A percentile compares a stretch with the other conserved stretches of the same genome.
Evolutionary conservation across 2,329 filamentous ascomycete genomes (phyloP).

Genomic region (Botrytis hyacinthi): DNA sequence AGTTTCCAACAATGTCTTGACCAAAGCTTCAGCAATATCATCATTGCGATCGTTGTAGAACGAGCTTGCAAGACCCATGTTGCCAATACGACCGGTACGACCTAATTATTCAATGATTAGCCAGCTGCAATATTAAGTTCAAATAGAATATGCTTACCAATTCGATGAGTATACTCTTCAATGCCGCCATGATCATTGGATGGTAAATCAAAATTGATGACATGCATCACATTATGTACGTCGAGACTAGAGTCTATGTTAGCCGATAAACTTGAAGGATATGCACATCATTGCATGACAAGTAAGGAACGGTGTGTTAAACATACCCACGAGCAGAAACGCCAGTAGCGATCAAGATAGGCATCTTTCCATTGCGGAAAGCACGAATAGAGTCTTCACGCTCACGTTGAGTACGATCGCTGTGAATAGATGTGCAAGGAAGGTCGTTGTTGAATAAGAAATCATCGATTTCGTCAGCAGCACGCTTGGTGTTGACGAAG

Average conservation of each 20-base stretch:
- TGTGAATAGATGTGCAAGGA: constrained; percentile 85
- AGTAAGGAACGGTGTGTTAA: too few species aligned
- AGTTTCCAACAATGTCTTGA: constrained; percentile 78
- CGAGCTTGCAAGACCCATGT: constrained; percentile 79
- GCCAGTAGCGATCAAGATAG: constrained; percentile 83
- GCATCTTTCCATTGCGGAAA: constrained; percentile 72
- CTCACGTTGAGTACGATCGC: constrained; percentile 82
- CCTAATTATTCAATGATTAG: constrained; percentile 48
- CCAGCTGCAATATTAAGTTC: background rate
- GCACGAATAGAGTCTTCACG: constrained; percentile 87
- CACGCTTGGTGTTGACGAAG: constrained; percentile 80
- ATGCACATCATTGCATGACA: background rate
- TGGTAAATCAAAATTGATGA: constrained; percentile 92
- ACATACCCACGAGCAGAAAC: constrained; percentile 72
- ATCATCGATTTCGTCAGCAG: constrained; percentile 83
- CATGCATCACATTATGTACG: constrained; percentile 80
- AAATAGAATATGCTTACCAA: constrained; percentile 57
- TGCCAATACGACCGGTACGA: constrained; percentile 90
- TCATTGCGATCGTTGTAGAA: constrained; percentile 82
- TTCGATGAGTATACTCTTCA: constrained; percentile 89
- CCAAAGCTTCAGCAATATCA: constrained; percentile 68
- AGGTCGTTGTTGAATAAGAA: constrained; percentile 76
- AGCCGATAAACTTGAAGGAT: background rate
- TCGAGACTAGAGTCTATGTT: constrained; percentile 53
- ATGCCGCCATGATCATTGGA: constrained; percentile 76